Evolutionary conservation across 441 rosid genomes (phyloP), one percentile per base, ranked within the genome.

Genomic region (Jatropha podagrica): DNA sequence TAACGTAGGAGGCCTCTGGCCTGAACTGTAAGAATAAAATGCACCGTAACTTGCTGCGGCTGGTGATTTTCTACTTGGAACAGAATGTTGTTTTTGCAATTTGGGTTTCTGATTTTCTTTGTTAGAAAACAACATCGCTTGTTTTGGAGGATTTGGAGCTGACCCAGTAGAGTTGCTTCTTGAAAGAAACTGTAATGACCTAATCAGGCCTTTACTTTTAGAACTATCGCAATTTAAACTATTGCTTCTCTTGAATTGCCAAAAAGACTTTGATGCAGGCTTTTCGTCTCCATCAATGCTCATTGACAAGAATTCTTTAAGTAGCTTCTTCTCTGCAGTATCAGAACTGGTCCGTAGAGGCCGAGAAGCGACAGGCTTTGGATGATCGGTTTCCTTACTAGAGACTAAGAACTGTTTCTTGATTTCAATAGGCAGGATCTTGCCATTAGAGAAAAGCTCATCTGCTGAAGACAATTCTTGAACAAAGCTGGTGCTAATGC

Each of bases 81-180:
- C 81, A 0, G 92, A 91, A 32, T 85, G 76, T 44, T 86, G 88
- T 79, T 86, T 88, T 62, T 78, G 87, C 77, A 88, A 75, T 68
- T 68, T 71, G 65, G 82, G 91, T 62, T 83, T 83, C 65, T 77
- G 87, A 49, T 77, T 68, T 76, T 90, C 86, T 80, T 86, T 86
- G 18, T 86, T 86, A 20, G 80, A 55, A 2, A 37, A 62, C 0
- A 38, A 49, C 52, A 76, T 42, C 66, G 84, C 18, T 51, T 76
- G 85, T 74, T 90, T 90, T 20, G 86, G 86, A 69, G 88, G 91
- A 79, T 81, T 88, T 61, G 85, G 92, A 60, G 88, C 87, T 3
- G 97, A 94, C 67, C 98, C 97, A 12, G 98, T 94, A 37, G 98
- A 94, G 81, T 95, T 85, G 79, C 97, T 95, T 42, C 98, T 79